Percentiles rank a stretch among this genome's conserved stretches.
phyloP scores from a whole-genome alignment of 1,139 yeast genomes.

The Scheffersomyces illinoinensis region DNA sequence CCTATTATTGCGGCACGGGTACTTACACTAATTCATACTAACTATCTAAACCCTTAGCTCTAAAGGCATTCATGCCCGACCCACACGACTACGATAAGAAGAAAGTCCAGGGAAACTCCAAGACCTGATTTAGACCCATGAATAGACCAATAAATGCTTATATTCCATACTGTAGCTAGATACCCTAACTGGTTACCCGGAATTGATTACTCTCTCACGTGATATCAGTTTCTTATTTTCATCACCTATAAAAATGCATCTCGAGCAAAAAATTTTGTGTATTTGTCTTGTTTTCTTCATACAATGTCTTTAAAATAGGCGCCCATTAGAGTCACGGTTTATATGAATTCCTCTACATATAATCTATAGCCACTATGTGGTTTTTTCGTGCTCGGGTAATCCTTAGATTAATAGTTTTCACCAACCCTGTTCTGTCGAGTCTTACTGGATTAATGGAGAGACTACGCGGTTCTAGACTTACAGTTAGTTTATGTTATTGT shows the following conservation, averaged over 20 bases:
- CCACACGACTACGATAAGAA: constrained; percentile 57
- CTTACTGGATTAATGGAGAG: constrained; percentile 40
- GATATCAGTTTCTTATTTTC: not conserved
- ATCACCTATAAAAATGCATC: not conserved
- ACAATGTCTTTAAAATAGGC: constrained; percentile 83
- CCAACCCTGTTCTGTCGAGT: constrained; percentile 66
- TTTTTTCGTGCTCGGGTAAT: constrained; percentile 88
- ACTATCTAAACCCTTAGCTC: constrained; percentile 20
- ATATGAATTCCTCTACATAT: constrained; percentile 52
- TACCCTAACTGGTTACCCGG: constrained; percentile 2
- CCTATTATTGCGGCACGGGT: not conserved
- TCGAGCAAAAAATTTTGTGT: not conserved
- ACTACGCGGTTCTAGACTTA: constrained; percentile 76
- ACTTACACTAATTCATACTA: constrained; percentile 10
- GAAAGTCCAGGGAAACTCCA: constrained; percentile 11
- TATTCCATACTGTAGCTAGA: not conserved
- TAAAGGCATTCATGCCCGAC: constrained; percentile 56
- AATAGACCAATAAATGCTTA: not conserved
- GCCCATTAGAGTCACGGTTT: constrained; percentile 93
- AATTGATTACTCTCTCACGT: not conserved
- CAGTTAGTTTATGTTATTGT: constrained; percentile 26
- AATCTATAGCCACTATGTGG: constrained; percentile 47
- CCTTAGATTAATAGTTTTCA: constrained; percentile 70
- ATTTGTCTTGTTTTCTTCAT: constrained; percentile 32
- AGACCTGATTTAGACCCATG: not conserved